Conservation (phyloP, 2,329 filamentous ascomycete genomes). For the Fusarium sp. region DNA sequence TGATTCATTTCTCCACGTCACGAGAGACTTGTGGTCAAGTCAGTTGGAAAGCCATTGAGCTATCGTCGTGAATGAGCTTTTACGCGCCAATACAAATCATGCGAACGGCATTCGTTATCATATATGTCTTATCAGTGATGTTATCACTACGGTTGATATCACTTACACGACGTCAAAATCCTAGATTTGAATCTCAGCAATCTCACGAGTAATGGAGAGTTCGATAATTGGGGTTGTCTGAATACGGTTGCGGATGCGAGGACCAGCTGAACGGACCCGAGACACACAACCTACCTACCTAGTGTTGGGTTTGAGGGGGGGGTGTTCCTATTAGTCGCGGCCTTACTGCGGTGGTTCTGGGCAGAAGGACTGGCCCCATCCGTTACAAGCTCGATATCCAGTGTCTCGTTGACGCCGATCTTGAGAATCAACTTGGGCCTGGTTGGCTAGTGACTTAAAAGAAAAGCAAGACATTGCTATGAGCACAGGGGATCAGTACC, state of each 20-base stretch:
- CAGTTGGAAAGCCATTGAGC: background rate
- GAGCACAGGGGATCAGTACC: background rate
- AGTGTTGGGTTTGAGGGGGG: conserved; percentile 2
- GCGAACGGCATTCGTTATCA: no score
- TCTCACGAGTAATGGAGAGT: conserved; percentile 24
- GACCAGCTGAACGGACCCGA: conserved; percentile 24
- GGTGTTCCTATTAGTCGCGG: conserved; percentile 37
- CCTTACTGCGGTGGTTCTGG: conserved; percentile 44
- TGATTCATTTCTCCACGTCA: conserved; percentile 3
- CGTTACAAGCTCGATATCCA: conserved; percentile 36
- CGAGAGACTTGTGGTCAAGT: background rate
- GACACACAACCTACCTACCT: background rate
- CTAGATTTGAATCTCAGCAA: conserved; percentile 11
- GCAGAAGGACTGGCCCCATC: conserved; percentile 27
- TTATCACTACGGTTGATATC: background rate
- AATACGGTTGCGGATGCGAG: conserved; percentile 25
- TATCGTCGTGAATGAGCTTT: background rate
- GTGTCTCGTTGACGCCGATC: conserved; percentile 46
- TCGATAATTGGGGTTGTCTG: conserved; percentile 25
- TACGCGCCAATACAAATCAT: background rate
- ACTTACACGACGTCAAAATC: conserved; percentile 13
- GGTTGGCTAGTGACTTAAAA: conserved; percentile 27
- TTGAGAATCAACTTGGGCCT: conserved; percentile 21
- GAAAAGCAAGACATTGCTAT: conserved; percentile 15
- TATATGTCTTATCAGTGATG: background rate